A percentile compares a stretch with the other conserved stretches of the same genome.
phyloP scores from a whole-genome alignment of 1,284 basidiomycete genomes.

The Tilletia walkeri region DNA sequence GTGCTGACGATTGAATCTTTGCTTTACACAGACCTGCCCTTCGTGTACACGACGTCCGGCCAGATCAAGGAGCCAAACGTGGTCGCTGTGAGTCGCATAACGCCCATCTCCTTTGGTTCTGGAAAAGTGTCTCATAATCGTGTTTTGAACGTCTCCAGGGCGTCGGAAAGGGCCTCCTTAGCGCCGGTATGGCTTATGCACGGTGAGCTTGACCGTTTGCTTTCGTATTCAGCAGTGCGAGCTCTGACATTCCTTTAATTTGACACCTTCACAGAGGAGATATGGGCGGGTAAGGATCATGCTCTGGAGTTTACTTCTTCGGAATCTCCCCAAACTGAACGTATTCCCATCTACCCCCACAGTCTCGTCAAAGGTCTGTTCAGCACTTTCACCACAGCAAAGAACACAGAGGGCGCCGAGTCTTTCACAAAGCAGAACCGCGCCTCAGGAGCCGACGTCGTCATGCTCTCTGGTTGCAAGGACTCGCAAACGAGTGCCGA shows the following conservation, averaged over 20 bases:
- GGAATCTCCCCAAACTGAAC: too few relatives aligned
- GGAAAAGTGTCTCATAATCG: neutral
- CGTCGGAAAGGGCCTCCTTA: conserved; percentile 52
- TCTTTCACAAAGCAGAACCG: conserved; percentile 67
- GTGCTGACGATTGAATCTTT: neutral
- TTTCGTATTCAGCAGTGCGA: conserved; percentile 75
- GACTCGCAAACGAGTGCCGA: conserved; percentile 91
- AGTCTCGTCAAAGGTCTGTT: conserved; percentile 52
- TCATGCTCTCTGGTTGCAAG: conserved; percentile 69
- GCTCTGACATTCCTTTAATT: conserved; percentile 21
- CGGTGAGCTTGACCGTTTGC: conserved; percentile 71
- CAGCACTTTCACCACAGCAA: conserved; percentile 57
- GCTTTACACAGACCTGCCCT: conserved; percentile 43
- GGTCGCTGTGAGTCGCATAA: neutral
- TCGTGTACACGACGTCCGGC: conserved; percentile 79
- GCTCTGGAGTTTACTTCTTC: too few relatives aligned
- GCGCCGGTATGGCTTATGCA: conserved; percentile 69
- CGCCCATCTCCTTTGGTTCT: neutral
- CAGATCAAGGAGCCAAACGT: conserved; percentile 85
- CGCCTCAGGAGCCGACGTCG: conserved; percentile 74
- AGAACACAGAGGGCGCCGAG: conserved; percentile 64
- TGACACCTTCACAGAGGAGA: conserved; percentile 9
- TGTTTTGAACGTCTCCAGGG: conserved; percentile 26
- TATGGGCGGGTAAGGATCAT: neutral
- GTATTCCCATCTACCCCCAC: neutral